These are phyloP conservation scores for Plasmodium gaboni DNA, from an alignment of 169 alveolate genomes.

Conservation along the genomic window DNA sequence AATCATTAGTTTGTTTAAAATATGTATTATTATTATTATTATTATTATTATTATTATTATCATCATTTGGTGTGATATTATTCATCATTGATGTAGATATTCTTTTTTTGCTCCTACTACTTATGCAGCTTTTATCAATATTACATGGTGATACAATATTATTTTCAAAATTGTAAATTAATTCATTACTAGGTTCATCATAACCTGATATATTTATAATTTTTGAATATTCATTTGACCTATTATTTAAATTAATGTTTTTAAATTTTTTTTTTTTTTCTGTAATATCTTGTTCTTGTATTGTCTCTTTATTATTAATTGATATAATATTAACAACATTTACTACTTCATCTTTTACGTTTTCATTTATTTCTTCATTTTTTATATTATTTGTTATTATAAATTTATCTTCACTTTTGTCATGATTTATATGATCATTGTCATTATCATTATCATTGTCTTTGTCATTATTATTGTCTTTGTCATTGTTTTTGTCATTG, in stretches of 20 bases:
- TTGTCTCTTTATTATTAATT: background rate
- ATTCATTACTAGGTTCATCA: conserved; percentile 36
- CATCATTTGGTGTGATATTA: background rate
- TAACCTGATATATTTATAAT: conserved; percentile 18
- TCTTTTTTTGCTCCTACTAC: conserved; percentile 54
- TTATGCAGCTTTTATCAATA: conserved; percentile 29
- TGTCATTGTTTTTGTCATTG: too few relatives aligned
- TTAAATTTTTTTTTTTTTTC: background rate
- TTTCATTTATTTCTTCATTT: background rate
- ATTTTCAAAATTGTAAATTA: conserved; percentile 1
- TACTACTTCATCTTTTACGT: background rate
- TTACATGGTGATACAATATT: background rate
- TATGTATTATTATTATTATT: too few relatives aligned
- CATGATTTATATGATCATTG: too few relatives aligned
- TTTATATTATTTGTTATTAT: background rate
- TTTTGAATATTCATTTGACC: background rate
- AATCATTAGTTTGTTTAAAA: background rate
- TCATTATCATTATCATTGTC: too few relatives aligned
- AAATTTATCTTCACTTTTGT: background rate
- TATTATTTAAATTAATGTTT: conserved; percentile 2
- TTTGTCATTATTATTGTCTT: too few relatives aligned
- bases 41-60: too few relatives aligned
- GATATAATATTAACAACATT: background rate
- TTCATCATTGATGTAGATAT: conserved; percentile 20
- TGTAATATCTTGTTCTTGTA: too few relatives aligned